phyloP scores from a whole-genome alignment of 1,284 basidiomycete species.

The Leccinum pallidistipes region DNA sequence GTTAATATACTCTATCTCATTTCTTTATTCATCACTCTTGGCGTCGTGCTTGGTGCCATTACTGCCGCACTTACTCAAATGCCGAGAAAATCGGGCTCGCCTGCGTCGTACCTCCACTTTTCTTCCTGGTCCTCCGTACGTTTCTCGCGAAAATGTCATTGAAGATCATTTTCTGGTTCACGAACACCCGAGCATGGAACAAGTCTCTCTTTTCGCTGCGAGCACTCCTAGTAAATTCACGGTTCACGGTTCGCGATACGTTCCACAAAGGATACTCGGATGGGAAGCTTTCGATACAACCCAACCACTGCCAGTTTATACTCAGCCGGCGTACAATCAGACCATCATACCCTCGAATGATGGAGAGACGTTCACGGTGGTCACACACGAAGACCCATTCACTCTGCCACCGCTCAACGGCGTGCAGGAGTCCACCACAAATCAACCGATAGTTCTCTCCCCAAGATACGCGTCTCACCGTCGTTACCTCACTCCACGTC shows the following conservation, averaged over 20 bases:
- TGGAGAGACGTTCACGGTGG: conserved; percentile 30
- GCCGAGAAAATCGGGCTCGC: conserved; percentile 8
- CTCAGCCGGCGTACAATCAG: conserved; percentile 4
- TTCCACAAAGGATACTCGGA: conserved; percentile 9
- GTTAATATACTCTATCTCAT: conserved; percentile 41
- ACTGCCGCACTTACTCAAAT: conserved; percentile 7
- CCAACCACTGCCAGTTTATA: background rate
- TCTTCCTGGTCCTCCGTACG: conserved; percentile 42
- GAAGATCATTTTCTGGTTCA: conserved; percentile 17
- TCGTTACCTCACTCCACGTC: background rate
- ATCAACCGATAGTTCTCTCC: background rate
- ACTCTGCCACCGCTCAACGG: background rate
- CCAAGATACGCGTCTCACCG: conserved; percentile 6
- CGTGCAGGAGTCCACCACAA: background rate
- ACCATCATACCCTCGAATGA: conserved; percentile 27
- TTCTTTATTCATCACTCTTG: conserved; percentile 42
- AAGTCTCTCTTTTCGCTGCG: conserved; percentile 20
- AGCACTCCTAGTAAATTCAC: conserved; percentile 38
- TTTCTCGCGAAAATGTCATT: conserved; percentile 23
- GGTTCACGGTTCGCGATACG: conserved; percentile 32
- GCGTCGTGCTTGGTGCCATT: conserved; percentile 37
- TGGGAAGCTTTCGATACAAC: conserved; percentile 13
- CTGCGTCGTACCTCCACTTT: conserved; percentile 23
- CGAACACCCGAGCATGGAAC: conserved; percentile 25
- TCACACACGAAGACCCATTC: conserved; percentile 21